Evolutionary conservation across 257 asterid genomes (phyloP).

Genomic region (Plantago elongata): DNA sequence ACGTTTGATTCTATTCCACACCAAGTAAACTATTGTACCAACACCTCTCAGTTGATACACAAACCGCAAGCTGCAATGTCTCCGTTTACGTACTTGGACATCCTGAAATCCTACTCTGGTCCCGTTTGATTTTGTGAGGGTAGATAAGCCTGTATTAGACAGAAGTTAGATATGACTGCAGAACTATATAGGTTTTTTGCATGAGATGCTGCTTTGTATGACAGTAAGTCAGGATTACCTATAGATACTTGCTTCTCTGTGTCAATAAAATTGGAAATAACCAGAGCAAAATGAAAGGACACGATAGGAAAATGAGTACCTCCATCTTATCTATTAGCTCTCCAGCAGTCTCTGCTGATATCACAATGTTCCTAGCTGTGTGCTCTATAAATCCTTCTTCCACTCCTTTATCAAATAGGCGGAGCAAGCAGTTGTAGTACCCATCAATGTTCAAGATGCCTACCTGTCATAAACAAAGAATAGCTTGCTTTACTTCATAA

Average conservation of each 20-base stretch:
- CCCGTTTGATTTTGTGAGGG: constrained; percentile 39
- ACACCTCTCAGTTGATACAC: constrained; percentile 9
- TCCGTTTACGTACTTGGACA: constrained; percentile 21
- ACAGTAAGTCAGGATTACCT: no score
- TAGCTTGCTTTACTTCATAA: background rate
- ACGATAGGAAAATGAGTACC: constrained; percentile 21
- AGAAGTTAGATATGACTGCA: background rate
- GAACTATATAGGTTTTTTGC: no score
- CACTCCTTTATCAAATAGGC: constrained; percentile 55
- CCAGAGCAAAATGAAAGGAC: background rate
- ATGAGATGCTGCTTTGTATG: no score
- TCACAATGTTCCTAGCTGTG: constrained; percentile 46
- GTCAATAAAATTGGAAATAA: background rate
- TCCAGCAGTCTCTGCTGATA: constrained; percentile 42
- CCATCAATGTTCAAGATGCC: constrained; percentile 59
- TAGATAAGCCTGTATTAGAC: constrained; percentile 35
- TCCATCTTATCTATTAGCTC: constrained; percentile 56
- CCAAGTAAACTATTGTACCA: constrained; percentile 16
- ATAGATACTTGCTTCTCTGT: no score
- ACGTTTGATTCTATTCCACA: constrained; percentile 10
- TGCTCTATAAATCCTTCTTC: constrained; percentile 56
- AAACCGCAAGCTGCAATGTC: constrained; percentile 24
- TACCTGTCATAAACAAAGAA: constrained; percentile 31
- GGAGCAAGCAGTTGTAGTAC: constrained; percentile 57
- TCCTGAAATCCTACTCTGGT: constrained; percentile 37